Evolutionary conservation across 2,329 filamentous ascomycete genomes (phyloP), one percentile per base, ranked within the genome.

Genomic region (Fusarium chuoi): DNA sequence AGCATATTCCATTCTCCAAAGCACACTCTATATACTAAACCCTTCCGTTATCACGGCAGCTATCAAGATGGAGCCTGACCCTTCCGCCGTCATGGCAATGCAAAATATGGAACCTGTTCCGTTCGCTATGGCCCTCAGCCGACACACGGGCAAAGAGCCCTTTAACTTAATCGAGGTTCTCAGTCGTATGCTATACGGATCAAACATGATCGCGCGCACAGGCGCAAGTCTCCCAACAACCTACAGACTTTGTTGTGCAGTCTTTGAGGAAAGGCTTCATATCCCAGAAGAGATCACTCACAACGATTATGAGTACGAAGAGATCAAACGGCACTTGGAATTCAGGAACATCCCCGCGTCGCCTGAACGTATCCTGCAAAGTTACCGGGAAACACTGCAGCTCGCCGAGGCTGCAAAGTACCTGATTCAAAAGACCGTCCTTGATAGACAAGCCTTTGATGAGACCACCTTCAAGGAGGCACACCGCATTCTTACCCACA

Each of bases 391-490:
- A 44, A 68, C 73, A 39, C 17, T 63, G 6, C 65, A 74, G 8
- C 72, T 75, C 6, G 68, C 63, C 10, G n/a, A 57, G 18, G 65
- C 74, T 3, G 51, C 71, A 3, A 46, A 41, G 12, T 71, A 73
- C 59, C 65, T 80, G 14, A 44, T 77, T 11, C 22, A 51, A 1
- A 35, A 62, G n/a, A 24, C 77, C 15, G 28, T 33, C 22, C 46
- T 70, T 13, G 18, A 56, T 0, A 36, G 67, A 14, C 51, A 48
- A 20, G 3, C 3, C 6, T 39, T 77, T 2, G 59, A 69, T 1
- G 77, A 80, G 44, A 49, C 70, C 4, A 59, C 73, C 5, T 75
- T 81, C 20, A 62, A 62, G 7, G 51, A 77, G 18, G 76, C 78
- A 3, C 79, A 81, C 46, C n/a, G 54, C 1, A 76, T 78, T 22